phyloP scores from a whole-genome alignment of 1,139 yeast species.

The Debaryomycetaceae sp. region DNA sequence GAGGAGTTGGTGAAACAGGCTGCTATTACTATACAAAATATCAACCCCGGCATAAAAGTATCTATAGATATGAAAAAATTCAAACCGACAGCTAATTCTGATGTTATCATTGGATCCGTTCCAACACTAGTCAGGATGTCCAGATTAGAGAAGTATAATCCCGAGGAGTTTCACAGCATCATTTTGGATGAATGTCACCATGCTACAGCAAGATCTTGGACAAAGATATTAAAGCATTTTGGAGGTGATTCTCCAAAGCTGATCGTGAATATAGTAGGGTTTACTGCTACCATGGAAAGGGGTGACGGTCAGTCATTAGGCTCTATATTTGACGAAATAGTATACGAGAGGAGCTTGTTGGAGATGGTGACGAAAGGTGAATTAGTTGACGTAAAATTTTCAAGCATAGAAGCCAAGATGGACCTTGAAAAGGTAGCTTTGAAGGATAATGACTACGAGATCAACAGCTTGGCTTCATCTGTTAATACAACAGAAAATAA shows the following conservation, averaged over 20 bases:
- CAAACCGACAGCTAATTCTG: conserved; percentile 41
- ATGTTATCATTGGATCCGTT: conserved; percentile 76
- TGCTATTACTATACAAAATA: conserved; percentile 39
- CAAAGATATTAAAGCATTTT: conserved; percentile 55
- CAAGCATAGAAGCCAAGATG: conserved; percentile 47
- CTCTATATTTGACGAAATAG: conserved; percentile 67
- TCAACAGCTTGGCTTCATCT: conserved; percentile 47
- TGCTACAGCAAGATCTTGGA: conserved; percentile 72
- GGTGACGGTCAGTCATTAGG: conserved; percentile 63
- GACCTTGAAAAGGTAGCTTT: conserved; percentile 32
- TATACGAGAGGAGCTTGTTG: conserved; percentile 62
- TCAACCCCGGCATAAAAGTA: conserved; percentile 52
- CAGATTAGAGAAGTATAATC: conserved; percentile 54
- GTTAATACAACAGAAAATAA: conserved; percentile 56
- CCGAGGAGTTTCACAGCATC: conserved; percentile 61
- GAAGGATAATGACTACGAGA: conserved; percentile 51
- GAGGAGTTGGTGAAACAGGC: conserved; percentile 79
- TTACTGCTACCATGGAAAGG: conserved; percentile 77
- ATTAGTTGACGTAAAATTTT: conserved; percentile 66
- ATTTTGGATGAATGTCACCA: conserved; percentile 95
- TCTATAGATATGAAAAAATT: conserved; percentile 70
- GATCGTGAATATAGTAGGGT: conserved; percentile 65
- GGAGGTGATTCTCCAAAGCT: conserved; percentile 43
- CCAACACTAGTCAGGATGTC: conserved; percentile 52
- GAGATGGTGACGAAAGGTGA: conserved; percentile 69